phyloP scores from a whole-genome alignment of 1,284 basidiomycete species.

The Cerioporus squamosus region DNA sequence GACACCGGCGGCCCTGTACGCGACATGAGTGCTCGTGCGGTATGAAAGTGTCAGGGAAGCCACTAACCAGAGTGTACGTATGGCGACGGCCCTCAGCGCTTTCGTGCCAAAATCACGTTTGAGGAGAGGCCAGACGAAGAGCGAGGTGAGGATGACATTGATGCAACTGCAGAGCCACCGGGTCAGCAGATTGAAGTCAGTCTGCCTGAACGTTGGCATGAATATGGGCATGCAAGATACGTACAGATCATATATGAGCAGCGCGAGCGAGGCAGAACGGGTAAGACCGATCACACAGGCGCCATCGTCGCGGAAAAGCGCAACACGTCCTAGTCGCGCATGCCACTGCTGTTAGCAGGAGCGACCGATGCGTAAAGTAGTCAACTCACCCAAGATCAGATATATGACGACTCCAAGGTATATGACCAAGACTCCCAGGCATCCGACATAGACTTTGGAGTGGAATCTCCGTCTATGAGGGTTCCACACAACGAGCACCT shows the following conservation, averaged over 20 bases:
- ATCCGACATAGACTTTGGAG: conserved; percentile 41
- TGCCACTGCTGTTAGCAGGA: neutral
- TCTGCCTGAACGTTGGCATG: too few species aligned
- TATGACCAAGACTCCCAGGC: conserved; percentile 32
- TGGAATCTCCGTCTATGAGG: conserved; percentile 30
- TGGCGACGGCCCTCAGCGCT: conserved; percentile 39
- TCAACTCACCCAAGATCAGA: conserved; percentile 38
- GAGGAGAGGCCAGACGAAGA: conserved; percentile 53
- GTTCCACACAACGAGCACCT: conserved; percentile 43
- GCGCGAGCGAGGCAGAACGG: conserved; percentile 41
- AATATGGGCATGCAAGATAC: conserved; percentile 6
- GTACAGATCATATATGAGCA: conserved; percentile 47
- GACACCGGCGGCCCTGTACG: conserved; percentile 45
- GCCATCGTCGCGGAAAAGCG: conserved; percentile 38
- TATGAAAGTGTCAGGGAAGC: too few species aligned
- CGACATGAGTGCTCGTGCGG: neutral
- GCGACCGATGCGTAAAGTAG: neutral
- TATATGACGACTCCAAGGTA: conserved; percentile 39
- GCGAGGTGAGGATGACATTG: conserved; percentile 46
- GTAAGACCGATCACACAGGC: conserved; percentile 50
- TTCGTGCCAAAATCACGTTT: conserved; percentile 38
- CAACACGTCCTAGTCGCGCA: conserved; percentile 37
- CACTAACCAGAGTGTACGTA: conserved; percentile 44
- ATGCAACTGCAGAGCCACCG: conserved; percentile 34
- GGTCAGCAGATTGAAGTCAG: neutral